Evolutionary conservation across 148 eudicot genomes (phyloP).

Genomic region (Bassia scoparia): DNA sequence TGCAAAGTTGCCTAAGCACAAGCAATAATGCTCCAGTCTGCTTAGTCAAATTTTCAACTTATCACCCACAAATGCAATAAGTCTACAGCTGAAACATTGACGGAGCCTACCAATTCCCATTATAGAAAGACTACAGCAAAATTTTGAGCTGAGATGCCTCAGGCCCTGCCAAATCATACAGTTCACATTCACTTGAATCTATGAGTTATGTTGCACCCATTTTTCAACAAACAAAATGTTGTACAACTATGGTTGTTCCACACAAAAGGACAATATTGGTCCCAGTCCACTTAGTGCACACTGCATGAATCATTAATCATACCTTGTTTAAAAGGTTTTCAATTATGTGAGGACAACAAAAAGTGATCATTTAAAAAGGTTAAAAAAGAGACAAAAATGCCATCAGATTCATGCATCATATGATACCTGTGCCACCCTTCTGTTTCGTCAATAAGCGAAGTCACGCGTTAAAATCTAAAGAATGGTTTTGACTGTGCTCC

Average conservation of each 20-base stretch:
- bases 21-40: neutral
- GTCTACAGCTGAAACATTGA: neutral
- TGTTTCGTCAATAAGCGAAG: conserved; percentile 85
- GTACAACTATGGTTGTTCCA: too few species aligned
- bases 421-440: conserved; percentile 76
- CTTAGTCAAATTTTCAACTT: too few species aligned
- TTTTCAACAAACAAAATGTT: neutral
- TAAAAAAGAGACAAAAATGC: too few species aligned
- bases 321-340: neutral
- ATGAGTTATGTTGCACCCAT: neutral
- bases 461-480: conserved; percentile 89
- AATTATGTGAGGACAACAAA: neutral
- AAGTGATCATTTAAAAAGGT: neutral
- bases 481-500: conserved; percentile 86
- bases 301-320: neutral
- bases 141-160: neutral
- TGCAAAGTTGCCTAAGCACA: neutral
- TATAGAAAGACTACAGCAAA: neutral
- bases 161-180: neutral
- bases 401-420: neutral
- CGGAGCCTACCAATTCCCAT: neutral
- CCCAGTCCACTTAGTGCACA: too few species aligned
- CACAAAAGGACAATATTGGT: neutral
- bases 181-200: neutral
- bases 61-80: neutral